Base-by-base conservation (phyloP, 2,329 filamentous ascomycete genomes). In the Epichloe aotearoae region DNA sequence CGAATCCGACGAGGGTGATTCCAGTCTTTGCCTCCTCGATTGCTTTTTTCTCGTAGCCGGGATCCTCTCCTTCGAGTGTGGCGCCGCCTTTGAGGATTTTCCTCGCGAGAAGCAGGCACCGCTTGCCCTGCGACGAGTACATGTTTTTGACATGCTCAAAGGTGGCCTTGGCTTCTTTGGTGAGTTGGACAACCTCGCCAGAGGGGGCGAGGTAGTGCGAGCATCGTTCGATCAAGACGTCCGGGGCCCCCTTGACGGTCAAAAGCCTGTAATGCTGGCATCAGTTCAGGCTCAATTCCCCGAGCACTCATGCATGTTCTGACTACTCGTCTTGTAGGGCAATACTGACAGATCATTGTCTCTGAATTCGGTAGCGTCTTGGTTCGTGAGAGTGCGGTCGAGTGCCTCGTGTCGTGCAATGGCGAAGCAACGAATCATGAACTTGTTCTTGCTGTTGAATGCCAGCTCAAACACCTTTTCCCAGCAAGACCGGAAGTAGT, bases 381-480 rank as follows among this genome's bases (percentile, higher is more conserved):
- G 58, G 3, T 58, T 50, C 1, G 69, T 63, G 4, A 77, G 55
- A 1, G 71, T 72, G n/a, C 68, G 64, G 1, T 47, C 37, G 8
- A 64, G 44, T 2, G 53, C 57, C 49, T 62, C 61, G n/a, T 64
- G 61, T 33, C 67, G 61, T 2, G 64, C 65, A 39, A 75, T 56
- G 2, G 70, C 70, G 46, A 83, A 76, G 0, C 82, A 75, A 36
- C 79, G 74, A 50, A 89, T 77, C 80, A 88, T 89, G 62, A 82
- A 89, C 65, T 90, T 90, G 68, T 88, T 89, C 70, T 87, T 87
- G 67, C 83, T 87, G 68, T 89, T 89, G 64, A 90, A 90, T 0
- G 83, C 78, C 30, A 87, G 69, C 50, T 84, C 80, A 57, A 81
- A 88, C 2, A 77, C 74, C 49, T 77, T 81, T 48, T 75, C 75